Percentiles rank a stretch among this genome's conserved stretches.
These are phyloP conservation scores for Saturnispora bothae DNA, from an alignment of 805 yeast species.

Conservation along the genomic window DNA sequence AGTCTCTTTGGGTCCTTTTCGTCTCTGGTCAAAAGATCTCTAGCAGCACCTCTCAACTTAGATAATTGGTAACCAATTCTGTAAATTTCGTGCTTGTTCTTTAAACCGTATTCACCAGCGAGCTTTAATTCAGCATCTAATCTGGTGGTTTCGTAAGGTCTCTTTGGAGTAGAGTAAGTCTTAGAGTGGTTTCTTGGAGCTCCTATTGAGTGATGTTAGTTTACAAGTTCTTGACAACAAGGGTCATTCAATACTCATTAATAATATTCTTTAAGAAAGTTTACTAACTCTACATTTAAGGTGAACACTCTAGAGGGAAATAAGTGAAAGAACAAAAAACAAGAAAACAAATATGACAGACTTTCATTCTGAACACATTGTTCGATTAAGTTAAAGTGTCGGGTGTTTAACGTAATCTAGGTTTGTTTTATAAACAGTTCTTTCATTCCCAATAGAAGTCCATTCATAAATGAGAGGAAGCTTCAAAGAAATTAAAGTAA, in stretches of 20 bases:
- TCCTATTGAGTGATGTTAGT: constrained; percentile 36
- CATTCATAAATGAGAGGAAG: background rate
- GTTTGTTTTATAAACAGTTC: background rate
- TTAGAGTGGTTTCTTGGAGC: constrained; percentile 99
- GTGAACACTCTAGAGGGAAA: background rate
- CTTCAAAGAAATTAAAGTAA: background rate
- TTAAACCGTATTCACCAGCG: constrained; percentile 99
- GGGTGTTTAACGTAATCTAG: constrained; percentile 50
- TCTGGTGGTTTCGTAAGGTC: constrained; percentile 99
- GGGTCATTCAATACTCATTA: too few relatives aligned
- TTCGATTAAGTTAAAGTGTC: constrained; percentile 58
- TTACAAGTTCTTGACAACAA: background rate
- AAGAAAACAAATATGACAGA: background rate
- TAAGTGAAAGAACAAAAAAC: background rate
- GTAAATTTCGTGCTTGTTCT: constrained; percentile 99
- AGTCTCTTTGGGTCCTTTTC: constrained; percentile 99
- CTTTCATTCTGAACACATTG: constrained; percentile 23
- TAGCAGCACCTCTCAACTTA: constrained; percentile 99
- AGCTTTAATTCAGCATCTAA: constrained; percentile 98
- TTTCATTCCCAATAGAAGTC: background rate
- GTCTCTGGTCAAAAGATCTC: constrained; percentile 98
- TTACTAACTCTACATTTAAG: background rate
- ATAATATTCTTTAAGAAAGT: background rate
- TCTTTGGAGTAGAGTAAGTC: constrained; percentile 99
- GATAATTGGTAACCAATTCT: constrained; percentile 99